A percentile compares a stretch with the other conserved stretches of the same genome.
phyloP scores from a whole-genome alignment of 2,329 filamentous ascomycete species.

The Colletotrichum eremochloae region DNA sequence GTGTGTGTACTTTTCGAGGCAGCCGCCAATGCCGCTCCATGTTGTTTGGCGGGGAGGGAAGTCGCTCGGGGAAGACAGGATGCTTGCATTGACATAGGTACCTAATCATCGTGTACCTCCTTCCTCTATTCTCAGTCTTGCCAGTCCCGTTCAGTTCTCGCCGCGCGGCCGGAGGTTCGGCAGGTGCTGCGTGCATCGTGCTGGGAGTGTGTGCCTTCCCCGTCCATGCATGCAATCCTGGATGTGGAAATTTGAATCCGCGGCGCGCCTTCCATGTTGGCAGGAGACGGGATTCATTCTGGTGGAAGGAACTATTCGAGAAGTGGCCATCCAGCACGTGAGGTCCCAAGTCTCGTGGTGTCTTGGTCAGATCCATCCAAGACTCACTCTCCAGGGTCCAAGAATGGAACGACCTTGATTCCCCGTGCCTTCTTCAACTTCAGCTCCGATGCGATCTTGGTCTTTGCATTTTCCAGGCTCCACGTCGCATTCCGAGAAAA shows the following conservation, averaged over 20 bases:
- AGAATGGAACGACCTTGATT: no score
- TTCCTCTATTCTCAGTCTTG: not conserved
- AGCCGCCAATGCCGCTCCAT: slow-evolving; percentile 10
- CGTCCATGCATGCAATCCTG: not conserved
- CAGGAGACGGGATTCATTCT: slow-evolving; percentile 1
- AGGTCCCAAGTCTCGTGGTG: not conserved
- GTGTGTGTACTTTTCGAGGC: slow-evolving; percentile 2
- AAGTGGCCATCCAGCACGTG: not conserved
- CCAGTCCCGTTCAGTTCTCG: not conserved
- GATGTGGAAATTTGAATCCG: not conserved
- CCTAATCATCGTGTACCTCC: not conserved
- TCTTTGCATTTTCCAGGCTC: slow-evolving; percentile 1
- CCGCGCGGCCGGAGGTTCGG: not conserved
- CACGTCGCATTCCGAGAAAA: slow-evolving; percentile 4
- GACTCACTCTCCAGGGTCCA: not conserved
- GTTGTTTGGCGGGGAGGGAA: not conserved
- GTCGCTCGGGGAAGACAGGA: not conserved
- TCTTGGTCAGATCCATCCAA: not conserved
- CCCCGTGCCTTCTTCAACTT: not conserved
- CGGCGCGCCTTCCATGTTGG: not conserved
- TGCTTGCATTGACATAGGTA: not conserved
- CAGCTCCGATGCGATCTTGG: slow-evolving; percentile 8
- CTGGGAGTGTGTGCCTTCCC: not conserved
- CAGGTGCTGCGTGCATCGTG: not conserved
- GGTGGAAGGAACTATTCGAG: not conserved